Conservation (phyloP, 441 rosid genomes). For the Breynia disticha region DNA sequence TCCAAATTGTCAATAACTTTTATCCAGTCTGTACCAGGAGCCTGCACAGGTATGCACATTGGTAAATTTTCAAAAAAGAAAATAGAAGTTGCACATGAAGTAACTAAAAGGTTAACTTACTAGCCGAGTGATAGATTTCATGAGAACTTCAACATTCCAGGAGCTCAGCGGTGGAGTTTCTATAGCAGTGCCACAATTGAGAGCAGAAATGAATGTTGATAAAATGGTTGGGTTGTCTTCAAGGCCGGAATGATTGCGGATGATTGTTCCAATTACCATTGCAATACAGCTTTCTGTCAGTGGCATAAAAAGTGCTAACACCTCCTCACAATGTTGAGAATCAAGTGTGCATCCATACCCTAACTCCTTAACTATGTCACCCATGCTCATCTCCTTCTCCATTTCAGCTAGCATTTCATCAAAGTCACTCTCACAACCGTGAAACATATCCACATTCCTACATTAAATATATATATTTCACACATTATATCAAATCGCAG, state of each 20-base stretch:
- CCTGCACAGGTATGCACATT: conserved; percentile 36
- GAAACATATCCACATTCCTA: conserved; percentile 43
- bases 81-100: background rate
- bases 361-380: conserved; percentile 75
- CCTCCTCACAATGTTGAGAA: conserved; percentile 61
- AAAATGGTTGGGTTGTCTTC: conserved; percentile 62
- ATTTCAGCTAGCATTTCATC: conserved; percentile 78
- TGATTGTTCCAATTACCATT: conserved; percentile 55
- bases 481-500: background rate
- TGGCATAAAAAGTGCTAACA: conserved; percentile 65
- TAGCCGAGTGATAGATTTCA: conserved; percentile 63
- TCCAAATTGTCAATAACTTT: conserved; percentile 75
- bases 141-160: conserved; percentile 74
- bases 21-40: conserved; percentile 77
- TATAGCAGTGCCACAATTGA: conserved; percentile 43
- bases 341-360: conserved; percentile 89
- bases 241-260: conserved; percentile 43
- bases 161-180: conserved; percentile 52
- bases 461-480: conserved; percentile 6
- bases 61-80: background rate
- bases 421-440: conserved; percentile 54
- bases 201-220: conserved; percentile 65
- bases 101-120: conserved; percentile 35
- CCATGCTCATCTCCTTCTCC: conserved; percentile 67
- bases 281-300: conserved; percentile 62